Percentiles rank a stretch among this genome's conserved stretches.
These are phyloP conservation scores for Xylariaceae sp. DNA, from an alignment of 2,329 filamentous ascomycete genomes.

Conservation along the genomic window DNA sequence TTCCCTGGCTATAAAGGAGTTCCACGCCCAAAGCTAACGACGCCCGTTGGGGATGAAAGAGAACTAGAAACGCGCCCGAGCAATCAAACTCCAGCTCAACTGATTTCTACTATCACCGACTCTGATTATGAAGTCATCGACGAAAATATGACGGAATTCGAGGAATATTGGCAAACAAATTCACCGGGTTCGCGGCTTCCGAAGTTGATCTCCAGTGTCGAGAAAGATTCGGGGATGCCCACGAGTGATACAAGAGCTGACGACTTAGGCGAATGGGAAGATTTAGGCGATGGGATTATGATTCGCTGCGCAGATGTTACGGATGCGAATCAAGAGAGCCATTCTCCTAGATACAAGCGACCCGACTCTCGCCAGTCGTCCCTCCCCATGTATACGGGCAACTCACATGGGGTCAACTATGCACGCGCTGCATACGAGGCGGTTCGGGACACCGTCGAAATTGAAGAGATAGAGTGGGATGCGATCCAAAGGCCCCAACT, in stretches of 20 bases:
- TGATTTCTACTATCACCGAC: no score
- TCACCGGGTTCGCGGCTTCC: no score
- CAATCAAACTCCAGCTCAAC: no score
- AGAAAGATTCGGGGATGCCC: no score
- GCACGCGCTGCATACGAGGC: background rate
- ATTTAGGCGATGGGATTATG: background rate
- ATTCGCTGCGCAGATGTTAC: background rate
- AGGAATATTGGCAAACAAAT: no score
- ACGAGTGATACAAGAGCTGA: background rate
- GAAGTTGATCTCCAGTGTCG: no score
- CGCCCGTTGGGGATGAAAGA: background rate
- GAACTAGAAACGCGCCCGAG: background rate
- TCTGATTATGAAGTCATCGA: no score
- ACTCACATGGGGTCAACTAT: background rate
- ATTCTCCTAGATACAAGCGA: no score
- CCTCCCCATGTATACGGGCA: no score
- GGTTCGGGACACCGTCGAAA: background rate
- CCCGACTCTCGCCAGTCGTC: no score
- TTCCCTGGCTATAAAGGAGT: conserved; percentile 23
- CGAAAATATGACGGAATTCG: no score
- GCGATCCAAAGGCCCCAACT: background rate
- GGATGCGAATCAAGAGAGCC: background rate
- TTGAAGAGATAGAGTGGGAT: background rate
- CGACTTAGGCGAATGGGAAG: background rate
- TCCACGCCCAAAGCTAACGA: background rate